Conservation (phyloP, 176 grass and related monocot genomes). For the Zoysia japonica region DNA sequence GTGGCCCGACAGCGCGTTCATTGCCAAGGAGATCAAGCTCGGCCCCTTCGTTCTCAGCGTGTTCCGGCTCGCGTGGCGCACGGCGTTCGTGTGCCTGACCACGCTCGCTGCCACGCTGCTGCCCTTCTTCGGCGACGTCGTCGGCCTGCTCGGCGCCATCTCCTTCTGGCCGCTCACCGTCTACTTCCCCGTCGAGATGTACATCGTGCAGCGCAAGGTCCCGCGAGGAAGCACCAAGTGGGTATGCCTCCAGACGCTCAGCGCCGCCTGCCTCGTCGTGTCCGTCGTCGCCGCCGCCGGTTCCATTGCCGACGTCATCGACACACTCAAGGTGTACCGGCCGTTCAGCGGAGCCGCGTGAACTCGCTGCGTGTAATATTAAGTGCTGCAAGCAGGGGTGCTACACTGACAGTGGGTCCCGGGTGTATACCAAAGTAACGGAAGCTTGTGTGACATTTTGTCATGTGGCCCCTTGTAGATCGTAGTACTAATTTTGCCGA, state of each 20-base stretch:
- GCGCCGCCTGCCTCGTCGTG: slow-evolving; percentile 44
- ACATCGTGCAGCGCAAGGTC: slow-evolving; percentile 74
- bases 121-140: slow-evolving; percentile 70
- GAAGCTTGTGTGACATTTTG: too few species aligned
- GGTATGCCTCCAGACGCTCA: slow-evolving; percentile 54
- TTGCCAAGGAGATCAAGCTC: slow-evolving; percentile 23
- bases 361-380: too few species aligned
- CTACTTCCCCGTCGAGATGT: slow-evolving; percentile 73
- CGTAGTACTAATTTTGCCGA: too few species aligned
- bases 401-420: too few species aligned
- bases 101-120: slow-evolving; percentile 65
- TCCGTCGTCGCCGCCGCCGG: slow-evolving; percentile 52
- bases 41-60: slow-evolving; percentile 26
- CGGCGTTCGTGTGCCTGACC: slow-evolving; percentile 54
- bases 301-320: slow-evolving; percentile 62
- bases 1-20: slow-evolving; percentile 72
- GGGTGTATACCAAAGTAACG: too few species aligned
- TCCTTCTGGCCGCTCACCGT: slow-evolving; percentile 70
- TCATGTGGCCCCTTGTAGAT: too few species aligned
- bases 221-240: slow-evolving; percentile 31
- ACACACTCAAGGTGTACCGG: slow-evolving; percentile 57
- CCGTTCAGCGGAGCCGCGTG: slow-evolving; percentile 28
- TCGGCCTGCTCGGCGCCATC: slow-evolving; percentile 40
- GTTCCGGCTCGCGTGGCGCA: slow-evolving; percentile 63
- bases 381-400: too few species aligned